A percentile compares a stretch with the other conserved stretches of the same genome.
Conservation (phyloP, 192 early-diverging fungal genomes). For the Linnemannia exigua region DNA sequence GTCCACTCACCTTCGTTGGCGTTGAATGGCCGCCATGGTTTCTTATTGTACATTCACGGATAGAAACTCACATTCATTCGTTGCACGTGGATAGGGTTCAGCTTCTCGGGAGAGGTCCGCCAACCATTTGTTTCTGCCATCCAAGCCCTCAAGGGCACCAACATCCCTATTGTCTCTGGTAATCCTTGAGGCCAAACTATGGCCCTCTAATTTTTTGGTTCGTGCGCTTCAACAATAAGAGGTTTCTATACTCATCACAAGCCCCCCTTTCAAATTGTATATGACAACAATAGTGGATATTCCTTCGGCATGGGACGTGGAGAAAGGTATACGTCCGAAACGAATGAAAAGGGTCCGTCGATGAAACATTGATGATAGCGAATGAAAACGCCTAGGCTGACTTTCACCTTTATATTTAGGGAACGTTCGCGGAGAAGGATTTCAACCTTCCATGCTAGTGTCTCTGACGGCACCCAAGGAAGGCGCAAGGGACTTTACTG, state of each 20-base stretch:
- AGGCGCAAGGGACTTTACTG: conserved; percentile 78
- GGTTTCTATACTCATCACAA: too few relatives aligned
- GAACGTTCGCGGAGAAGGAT: conserved; percentile 59
- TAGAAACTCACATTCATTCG: neutral
- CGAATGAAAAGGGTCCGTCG: neutral
- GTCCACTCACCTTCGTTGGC: neutral
- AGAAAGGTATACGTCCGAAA: conserved; percentile 69
- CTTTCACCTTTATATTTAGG: conserved; percentile 39
- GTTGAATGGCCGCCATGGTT: too few relatives aligned
- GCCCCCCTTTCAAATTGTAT: neutral
- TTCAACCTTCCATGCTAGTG: conserved; percentile 87
- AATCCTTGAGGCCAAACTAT: neutral
- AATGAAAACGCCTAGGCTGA: neutral
- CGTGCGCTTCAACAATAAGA: neutral
- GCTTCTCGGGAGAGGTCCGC: conserved; percentile 84
- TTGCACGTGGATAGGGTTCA: conserved; percentile 72
- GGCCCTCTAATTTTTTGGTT: neutral
- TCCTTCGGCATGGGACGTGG: conserved; percentile 97
- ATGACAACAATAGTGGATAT: conserved; percentile 92
- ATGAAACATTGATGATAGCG: neutral
- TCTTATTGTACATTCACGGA: neutral
- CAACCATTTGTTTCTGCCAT: conserved; percentile 82
- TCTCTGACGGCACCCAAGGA: conserved; percentile 95
- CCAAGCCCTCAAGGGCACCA: conserved; percentile 52
- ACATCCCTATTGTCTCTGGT: conserved; percentile 43